These are phyloP conservation scores for Penicillium chermesinum DNA, from an alignment of 495 filamentous ascomycete species.

Conservation along the genomic window DNA sequence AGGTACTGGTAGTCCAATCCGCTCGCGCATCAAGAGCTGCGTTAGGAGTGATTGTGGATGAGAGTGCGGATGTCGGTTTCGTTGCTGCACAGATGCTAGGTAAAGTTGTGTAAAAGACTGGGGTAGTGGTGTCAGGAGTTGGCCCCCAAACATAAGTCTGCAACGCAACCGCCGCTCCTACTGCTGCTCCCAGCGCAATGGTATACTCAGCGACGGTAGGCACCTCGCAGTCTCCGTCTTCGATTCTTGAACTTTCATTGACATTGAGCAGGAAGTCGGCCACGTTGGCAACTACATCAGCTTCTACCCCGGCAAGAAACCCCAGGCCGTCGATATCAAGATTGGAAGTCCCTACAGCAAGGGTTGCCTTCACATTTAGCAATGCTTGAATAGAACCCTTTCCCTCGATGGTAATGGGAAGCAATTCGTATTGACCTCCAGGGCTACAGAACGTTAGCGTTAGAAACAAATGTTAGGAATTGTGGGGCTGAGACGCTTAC, in stretches of 20 bases:
- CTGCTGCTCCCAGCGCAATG: conserved; percentile 44
- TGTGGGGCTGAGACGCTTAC: conserved; percentile 19
- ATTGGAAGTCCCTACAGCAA: conserved; percentile 25
- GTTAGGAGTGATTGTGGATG: conserved; percentile 17
- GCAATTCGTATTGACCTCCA: conserved; percentile 52
- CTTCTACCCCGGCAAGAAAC: conserved; percentile 40
- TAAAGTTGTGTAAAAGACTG: conserved; percentile 51
- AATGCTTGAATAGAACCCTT: conserved; percentile 36
- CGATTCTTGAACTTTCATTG: conserved; percentile 22
- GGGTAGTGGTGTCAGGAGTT: conserved; percentile 36
- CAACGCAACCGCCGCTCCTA: conserved; percentile 45
- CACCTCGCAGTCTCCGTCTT: conserved; percentile 38
- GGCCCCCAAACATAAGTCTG: conserved; percentile 46
- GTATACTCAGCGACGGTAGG: conserved; percentile 43
- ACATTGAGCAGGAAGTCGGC: conserved; percentile 51
- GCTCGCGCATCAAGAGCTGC: conserved; percentile 14
- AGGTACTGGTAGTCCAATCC: conserved; percentile 29
- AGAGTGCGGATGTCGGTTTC: conserved; percentile 13
- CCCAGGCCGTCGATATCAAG: background rate
- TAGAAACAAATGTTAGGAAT: background rate
- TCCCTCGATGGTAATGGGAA: conserved; percentile 45
- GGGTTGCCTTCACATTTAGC: conserved; percentile 21
- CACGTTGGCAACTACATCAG: conserved; percentile 43
- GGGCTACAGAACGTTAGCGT: conserved; percentile 21
- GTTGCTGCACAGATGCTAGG: conserved; percentile 38